Conservation (phyloP, 164 flowering plant species). For the Piper betle region DNA sequence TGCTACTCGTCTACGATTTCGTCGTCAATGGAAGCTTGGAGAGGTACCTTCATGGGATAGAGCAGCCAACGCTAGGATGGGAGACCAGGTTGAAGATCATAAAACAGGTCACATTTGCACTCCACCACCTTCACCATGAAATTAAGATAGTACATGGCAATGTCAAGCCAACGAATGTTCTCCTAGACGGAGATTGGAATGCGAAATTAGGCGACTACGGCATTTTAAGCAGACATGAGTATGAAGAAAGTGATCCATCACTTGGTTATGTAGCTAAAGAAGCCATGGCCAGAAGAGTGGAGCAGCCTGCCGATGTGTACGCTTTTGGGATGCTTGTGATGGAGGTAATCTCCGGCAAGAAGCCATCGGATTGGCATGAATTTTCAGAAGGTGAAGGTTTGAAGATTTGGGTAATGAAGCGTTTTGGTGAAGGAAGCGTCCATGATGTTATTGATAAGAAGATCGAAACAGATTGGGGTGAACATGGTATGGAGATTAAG, state of each 20-base stretch:
- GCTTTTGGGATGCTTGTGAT: slow-evolving; percentile 54
- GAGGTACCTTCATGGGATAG: slow-evolving; percentile 30
- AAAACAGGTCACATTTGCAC: slow-evolving; percentile 45
- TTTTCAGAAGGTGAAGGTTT: slow-evolving; percentile 33
- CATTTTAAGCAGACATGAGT: slow-evolving; percentile 38
- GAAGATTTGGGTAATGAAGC: slow-evolving; percentile 54
- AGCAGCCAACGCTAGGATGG: slow-evolving; percentile 31
- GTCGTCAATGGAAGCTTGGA: slow-evolving; percentile 65
- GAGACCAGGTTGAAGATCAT: slow-evolving; percentile 38
- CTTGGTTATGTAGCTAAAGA: slow-evolving; percentile 66
- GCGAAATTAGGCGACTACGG: slow-evolving; percentile 28
- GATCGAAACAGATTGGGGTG: slow-evolving; percentile 16
- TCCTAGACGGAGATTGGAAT: slow-evolving; percentile 41
- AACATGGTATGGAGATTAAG: slow-evolving; percentile 19
- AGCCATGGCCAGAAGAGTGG: slow-evolving; percentile 41
- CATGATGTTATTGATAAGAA: slow-evolving; percentile 30
- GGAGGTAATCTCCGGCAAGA: slow-evolving; percentile 44
- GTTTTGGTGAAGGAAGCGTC: slow-evolving; percentile 18
- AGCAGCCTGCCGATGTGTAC: slow-evolving; percentile 36
- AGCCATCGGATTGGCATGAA: slow-evolving; percentile 40
- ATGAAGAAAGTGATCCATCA: slow-evolving; percentile 50
- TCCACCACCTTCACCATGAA: slow-evolving; percentile 51
- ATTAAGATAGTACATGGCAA: slow-evolving; percentile 62
- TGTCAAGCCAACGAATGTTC: slow-evolving; percentile 49
- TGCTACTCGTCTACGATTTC: slow-evolving; percentile 53